Percentiles rank a stretch among this genome's conserved stretches.
These are phyloP conservation scores for Sambucus nigra DNA, from an alignment of 129 eudicot genomes.

Conservation along the genomic window DNA sequence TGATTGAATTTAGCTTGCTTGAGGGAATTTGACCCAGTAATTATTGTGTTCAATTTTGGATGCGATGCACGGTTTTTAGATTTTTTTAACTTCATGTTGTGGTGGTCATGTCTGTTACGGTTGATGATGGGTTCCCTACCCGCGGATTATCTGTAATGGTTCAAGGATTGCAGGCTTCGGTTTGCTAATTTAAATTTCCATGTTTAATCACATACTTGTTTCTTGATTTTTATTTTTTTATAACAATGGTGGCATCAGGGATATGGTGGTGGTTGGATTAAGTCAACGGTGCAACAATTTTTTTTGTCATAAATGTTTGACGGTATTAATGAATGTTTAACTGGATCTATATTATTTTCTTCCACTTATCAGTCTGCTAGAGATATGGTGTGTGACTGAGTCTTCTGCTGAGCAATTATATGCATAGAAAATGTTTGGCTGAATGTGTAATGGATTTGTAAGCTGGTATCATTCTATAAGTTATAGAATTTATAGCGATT, in stretches of 20 bases:
- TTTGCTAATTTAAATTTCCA: too few relatives aligned
- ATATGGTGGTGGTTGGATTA: not conserved
- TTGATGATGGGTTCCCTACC: not conserved
- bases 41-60: not conserved
- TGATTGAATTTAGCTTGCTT: too few relatives aligned
- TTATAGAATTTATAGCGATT: not conserved
- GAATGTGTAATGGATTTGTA: not conserved
- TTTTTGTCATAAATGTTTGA: not conserved
- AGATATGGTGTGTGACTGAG: not conserved
- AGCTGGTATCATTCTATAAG: not conserved
- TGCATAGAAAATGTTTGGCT: not conserved
- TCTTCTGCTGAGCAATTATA: not conserved
- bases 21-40: not conserved
- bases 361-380: not conserved
- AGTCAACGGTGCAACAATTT: not conserved
- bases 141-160: not conserved
- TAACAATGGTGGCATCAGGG: not conserved
- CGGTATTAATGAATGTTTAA: not conserved
- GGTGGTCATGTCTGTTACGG: not conserved
- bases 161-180: too few relatives aligned
- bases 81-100: not conserved
- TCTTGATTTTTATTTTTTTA: too few relatives aligned
- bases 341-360: conserved; percentile 3
- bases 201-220: too few relatives aligned
- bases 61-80: not conserved